Evolutionary conservation across 352 stramenopile species (phyloP).

Genomic region (Globisporangium orthogonon): DNA sequence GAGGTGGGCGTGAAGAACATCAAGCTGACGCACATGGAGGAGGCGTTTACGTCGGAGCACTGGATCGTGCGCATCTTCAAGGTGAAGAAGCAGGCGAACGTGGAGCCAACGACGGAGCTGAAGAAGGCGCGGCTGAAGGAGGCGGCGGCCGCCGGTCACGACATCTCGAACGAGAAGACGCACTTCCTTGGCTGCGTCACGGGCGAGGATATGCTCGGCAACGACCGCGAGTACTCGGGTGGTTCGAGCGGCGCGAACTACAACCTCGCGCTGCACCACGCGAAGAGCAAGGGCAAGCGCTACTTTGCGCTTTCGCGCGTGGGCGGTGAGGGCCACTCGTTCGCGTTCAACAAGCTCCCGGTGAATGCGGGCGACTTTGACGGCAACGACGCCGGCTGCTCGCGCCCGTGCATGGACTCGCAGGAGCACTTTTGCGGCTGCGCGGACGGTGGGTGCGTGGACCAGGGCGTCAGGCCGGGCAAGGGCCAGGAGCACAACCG

Average conservation of each 20-base stretch:
- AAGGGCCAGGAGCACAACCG: slow-evolving; percentile 87
- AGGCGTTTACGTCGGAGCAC: slow-evolving; percentile 93
- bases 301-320: slow-evolving; percentile 87
- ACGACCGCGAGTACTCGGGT: slow-evolving; percentile 86
- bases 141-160: slow-evolving; percentile 32
- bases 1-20: slow-evolving; percentile 90
- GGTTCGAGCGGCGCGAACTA: slow-evolving; percentile 87
- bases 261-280: slow-evolving; percentile 83
- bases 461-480: slow-evolving; percentile 55
- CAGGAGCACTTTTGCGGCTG: slow-evolving; percentile 79
- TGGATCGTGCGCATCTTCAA: slow-evolving; percentile 95
- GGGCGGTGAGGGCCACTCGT: slow-evolving; percentile 78
- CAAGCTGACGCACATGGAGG: slow-evolving; percentile 87
- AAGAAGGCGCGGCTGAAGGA: slow-evolving; percentile 58
- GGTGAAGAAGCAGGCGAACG: slow-evolving; percentile 87
- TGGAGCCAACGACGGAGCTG: slow-evolving; percentile 64
- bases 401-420: slow-evolving; percentile 71
- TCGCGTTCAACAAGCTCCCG: slow-evolving; percentile 86
- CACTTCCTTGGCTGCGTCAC: slow-evolving; percentile 82
- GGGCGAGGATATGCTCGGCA: slow-evolving; percentile 77
- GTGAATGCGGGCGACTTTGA: slow-evolving; percentile 59
- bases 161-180: slow-evolving; percentile 70
- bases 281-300: slow-evolving; percentile 72
- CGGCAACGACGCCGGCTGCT: slow-evolving; percentile 77
- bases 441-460: slow-evolving; percentile 70